These are phyloP conservation scores for Gracilaria domingensis DNA, from an alignment of 23 red algal genomes.

Conservation along the genomic window DNA sequence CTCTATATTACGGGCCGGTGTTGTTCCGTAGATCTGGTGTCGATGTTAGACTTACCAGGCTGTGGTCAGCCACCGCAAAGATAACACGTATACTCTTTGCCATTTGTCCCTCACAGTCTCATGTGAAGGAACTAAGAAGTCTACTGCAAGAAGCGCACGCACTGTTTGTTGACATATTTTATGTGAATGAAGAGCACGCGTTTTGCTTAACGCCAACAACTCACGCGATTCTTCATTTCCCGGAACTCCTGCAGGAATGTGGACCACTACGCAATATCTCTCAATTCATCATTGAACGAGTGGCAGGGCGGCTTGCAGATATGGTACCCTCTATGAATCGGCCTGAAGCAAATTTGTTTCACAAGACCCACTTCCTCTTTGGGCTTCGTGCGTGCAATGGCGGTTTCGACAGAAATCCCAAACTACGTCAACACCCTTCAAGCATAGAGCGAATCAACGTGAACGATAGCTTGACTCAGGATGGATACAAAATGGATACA, in stretches of 20 bases:
- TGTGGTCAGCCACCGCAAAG: neutral
- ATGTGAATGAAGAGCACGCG: neutral
- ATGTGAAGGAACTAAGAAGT: neutral
- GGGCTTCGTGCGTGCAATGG: neutral
- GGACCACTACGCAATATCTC: neutral
- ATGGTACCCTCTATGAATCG: neutral
- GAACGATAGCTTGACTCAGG: too few relatives aligned
- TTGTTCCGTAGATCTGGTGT: neutral
- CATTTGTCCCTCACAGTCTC: neutral
- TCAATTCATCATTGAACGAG: constrained; percentile 10
- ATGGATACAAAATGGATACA: too few relatives aligned
- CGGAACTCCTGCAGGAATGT: neutral
- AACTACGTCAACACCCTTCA: neutral
- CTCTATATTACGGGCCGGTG: neutral
- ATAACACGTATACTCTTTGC: neutral
- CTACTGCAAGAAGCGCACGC: neutral
- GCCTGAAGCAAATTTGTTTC: constrained; percentile 16
- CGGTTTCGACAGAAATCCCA: neutral
- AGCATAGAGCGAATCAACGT: neutral
- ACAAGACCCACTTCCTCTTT: neutral
- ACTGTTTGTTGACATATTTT: constrained; percentile 18
- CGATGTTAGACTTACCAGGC: neutral
- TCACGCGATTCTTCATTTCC: constrained; percentile 6
- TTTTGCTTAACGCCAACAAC: constrained; percentile 19
- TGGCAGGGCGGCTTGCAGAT: neutral